Evolutionary conservation across 2,329 filamentous ascomycete genomes (phyloP), one percentile per base, ranked within the genome.

Genomic region (Alternaria brassicae): DNA sequence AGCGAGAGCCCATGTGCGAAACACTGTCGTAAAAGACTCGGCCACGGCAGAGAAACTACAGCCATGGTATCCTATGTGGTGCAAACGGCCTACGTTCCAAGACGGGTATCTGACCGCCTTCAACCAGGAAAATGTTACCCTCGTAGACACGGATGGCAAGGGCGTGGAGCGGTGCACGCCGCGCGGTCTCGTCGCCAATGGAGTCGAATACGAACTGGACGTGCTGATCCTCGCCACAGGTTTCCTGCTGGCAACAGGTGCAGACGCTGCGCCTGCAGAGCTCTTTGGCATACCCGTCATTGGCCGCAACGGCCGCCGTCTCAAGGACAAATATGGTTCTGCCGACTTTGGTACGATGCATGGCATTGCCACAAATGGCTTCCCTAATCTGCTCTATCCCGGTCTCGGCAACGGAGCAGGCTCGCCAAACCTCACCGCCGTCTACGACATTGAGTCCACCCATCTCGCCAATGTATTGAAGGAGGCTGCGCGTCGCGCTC

Each of bases 71-170:
- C 81, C 84, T 0, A 72, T 73, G 0, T 88, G 84, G 83, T 89
- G 87, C 78, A 89, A 89, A 70, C 82, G 87, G 1, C 86, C 86
- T 0, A 82, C 79, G 19, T 88, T 88, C 72, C 84, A 85, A 72
- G 85, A 89, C 66, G 80, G 81, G 7, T 88, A 86, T 66, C 81
- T 89, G 1, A 67, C 78, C 6, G 60, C 81, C 0, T 89, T 89
- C 79, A 90, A 90, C 73, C 67, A 68, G 45, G 74, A 81, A 0
- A 82, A 88, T 62, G 86, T 90, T 5, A 79, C 81, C 6, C 81
- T 90, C 0, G 77, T 90, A 7, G 85, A 89, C 67, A 88, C 85
- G 0, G 75, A 85, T 44, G 84, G 83, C 5, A 79, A 81, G 61
- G 84, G 86, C 6, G 70, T 86, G 2, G 77, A 81, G 3, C 60